These are phyloP conservation scores for Fraxinus pennsylvanica DNA, from an alignment of 257 asterid genomes.

Conservation along the genomic window DNA sequence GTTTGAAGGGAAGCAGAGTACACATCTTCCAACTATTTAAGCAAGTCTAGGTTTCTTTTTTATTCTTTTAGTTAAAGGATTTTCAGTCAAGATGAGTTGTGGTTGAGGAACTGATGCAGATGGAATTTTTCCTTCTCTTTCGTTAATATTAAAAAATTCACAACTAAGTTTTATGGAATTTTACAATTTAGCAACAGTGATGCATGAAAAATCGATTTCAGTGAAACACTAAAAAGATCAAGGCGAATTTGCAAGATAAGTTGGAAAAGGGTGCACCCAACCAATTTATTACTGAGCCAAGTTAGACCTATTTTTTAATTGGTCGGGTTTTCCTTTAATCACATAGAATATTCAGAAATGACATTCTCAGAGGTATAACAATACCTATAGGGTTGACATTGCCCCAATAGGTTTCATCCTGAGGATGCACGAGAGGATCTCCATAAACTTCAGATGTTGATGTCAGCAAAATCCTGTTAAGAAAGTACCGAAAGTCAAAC, in stretches of 20 bases:
- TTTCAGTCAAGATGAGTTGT: neutral
- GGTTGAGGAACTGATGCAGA: neutral
- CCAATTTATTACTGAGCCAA: neutral
- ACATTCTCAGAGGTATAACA: neutral
- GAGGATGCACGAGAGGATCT: constrained; percentile 96
- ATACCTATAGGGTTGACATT: constrained; percentile 96
- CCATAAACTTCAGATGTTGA: constrained; percentile 97
- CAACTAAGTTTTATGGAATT: neutral
- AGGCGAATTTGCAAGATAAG: neutral
- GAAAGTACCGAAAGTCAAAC: constrained; percentile 16
- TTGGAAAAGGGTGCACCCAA: neutral
- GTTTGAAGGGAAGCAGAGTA: neutral
- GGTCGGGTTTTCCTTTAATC: neutral
- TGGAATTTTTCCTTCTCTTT: neutral
- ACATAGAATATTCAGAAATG: neutral
- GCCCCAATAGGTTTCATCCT: constrained; percentile 90
- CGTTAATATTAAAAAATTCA: neutral
- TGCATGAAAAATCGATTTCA: neutral
- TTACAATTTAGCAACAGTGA: neutral
- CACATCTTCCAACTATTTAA: too few relatives aligned
- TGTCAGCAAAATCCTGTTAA: constrained; percentile 75
- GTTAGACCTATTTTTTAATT: neutral
- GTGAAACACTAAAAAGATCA: neutral
- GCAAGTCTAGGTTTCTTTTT: neutral
- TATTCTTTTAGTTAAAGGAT: neutral